Evolutionary conservation across 345 rosid species (phyloP).

Genomic region (Populus euphratica): DNA sequence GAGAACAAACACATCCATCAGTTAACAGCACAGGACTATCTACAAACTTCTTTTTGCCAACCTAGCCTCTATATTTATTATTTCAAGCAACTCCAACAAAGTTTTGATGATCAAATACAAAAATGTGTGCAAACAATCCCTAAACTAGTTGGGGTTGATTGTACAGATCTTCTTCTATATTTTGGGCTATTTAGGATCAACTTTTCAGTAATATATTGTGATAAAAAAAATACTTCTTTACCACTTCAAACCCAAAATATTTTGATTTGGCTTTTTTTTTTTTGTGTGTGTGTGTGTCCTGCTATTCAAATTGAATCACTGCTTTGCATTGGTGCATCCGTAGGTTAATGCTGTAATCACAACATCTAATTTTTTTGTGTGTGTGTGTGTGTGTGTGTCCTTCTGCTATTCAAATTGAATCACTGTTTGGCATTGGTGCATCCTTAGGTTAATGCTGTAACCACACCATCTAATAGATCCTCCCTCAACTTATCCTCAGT

Average conservation of each 20-base stretch:
- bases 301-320: background rate
- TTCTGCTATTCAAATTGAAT: background rate
- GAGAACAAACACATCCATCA: slow-evolving; percentile 22
- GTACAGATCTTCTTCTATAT: background rate
- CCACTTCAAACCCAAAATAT: background rate
- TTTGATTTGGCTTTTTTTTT: background rate
- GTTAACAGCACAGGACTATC: slow-evolving; percentile 5
- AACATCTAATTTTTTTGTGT: background rate
- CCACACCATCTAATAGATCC: background rate
- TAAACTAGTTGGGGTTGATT: background rate
- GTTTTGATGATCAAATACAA: background rate
- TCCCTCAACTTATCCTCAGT: background rate
- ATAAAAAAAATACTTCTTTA: background rate
- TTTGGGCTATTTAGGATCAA: background rate
- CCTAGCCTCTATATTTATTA: background rate
- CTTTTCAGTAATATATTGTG: background rate
- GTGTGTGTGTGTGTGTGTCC: too few relatives aligned
- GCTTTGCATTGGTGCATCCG: background rate
- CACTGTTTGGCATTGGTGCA: background rate
- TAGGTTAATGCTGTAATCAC: background rate
- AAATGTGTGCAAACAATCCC: background rate
- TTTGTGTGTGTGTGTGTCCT: background rate
- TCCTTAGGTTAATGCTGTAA: background rate
- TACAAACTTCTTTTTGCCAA: background rate
- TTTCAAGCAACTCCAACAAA: background rate